These are phyloP conservation scores for Thelephora terrestris DNA, from an alignment of 1,284 basidiomycete genomes.

Conservation along the genomic window DNA sequence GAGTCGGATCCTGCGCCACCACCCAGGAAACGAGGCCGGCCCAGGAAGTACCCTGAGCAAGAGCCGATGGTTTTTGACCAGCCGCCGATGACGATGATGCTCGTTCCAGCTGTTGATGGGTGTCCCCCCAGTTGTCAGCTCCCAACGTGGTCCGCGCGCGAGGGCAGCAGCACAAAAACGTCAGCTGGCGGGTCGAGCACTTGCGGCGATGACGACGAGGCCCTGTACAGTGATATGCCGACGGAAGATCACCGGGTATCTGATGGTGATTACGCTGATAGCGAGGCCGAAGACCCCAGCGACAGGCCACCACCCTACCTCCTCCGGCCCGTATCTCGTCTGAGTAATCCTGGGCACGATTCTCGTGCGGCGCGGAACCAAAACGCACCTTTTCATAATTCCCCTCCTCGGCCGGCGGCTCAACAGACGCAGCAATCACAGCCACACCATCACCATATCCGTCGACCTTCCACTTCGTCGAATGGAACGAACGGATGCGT, in stretches of 20 bases:
- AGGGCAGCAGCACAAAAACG: background rate
- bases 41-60: constrained; percentile 26
- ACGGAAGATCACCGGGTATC: background rate
- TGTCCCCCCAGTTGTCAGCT: background rate
- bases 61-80: constrained; percentile 1
- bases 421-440: background rate
- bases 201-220: constrained; percentile 15
- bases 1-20: constrained; percentile 16
- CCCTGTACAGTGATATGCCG: background rate
- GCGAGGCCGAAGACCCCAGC: background rate
- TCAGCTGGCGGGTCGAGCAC: background rate
- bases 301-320: background rate
- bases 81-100: constrained; percentile 10
- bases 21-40: constrained; percentile 37
- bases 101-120: background rate
- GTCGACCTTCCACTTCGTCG: constrained; percentile 1
- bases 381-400: constrained; percentile 4
- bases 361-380: background rate
- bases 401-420: constrained; percentile 2
- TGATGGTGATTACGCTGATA: background rate
- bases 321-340: background rate
- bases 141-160: background rate
- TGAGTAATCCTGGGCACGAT: too few relatives aligned
- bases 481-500: background rate
- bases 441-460: constrained; percentile 7